Base-by-base conservation (phyloP, 1,284 basidiomycete species). In the Chondrostereum purpureum region DNA sequence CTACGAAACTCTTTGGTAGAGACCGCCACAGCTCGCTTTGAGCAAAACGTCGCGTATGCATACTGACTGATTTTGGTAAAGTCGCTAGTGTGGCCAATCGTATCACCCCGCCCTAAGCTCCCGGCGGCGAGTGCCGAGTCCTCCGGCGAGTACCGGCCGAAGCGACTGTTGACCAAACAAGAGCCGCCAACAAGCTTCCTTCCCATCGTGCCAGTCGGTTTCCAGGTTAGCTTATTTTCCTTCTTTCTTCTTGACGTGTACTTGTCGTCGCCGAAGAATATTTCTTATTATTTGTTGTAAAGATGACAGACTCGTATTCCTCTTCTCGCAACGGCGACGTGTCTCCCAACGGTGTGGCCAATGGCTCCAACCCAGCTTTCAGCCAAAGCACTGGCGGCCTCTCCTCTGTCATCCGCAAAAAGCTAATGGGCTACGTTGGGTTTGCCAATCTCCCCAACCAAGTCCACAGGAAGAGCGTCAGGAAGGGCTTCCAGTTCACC, bases 401-500 rank as follows among this genome's bases (percentile, higher is more conserved):
- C 44, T 69, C 80, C 46, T 73, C 76, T 55, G 78, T 88, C 66
- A 86, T 92, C 59, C 83, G 86, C 66, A 92, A 91, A 82, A 92
- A 92, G 70, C 75, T 92, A 56, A 88, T 86, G 77, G 90, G 90
- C 58, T 92, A 90, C 62, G 89, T 94, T 46, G 72, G 72, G 43
- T 75, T 75, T 47, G 90, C 92, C 63, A 97, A 95, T 68, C 76
- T 97, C 47, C 93, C 94, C 48, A 96, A 97, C 77, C 93, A 97
- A 67, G 92, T 96, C 40, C 94, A 96, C 71, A 84, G 94, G 67
- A 92, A 93, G 73, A 94, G 92, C 59, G 87, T 95, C 47, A 79
- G 90, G 72, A 94, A 93, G 65, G 93, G 93, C 37, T 97, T 97
- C 75, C 90, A 96, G 67, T 97, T 98, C 70, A 92, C 90, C 39